A percentile compares a stretch with the other conserved stretches of the same genome.
Conservation (phyloP, 2,329 filamentous ascomycete species). For the Cephalotrichum gorgonifer region DNA sequence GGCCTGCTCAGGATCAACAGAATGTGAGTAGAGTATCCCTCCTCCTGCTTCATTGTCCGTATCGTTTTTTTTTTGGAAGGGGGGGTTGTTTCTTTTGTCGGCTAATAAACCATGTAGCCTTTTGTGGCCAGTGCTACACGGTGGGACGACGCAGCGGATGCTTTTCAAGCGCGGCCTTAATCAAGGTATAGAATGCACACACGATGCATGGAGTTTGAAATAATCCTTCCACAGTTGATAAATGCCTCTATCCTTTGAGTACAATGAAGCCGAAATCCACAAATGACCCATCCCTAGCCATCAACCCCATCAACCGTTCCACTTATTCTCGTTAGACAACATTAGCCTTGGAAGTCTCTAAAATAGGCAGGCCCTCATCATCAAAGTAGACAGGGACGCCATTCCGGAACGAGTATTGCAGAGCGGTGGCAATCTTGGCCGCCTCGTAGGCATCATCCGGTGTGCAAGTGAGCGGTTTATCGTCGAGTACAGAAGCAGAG, state of each 20-base stretch:
- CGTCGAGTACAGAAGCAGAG: conserved; percentile 10
- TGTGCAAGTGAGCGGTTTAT: conserved; percentile 11
- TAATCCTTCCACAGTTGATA: neutral
- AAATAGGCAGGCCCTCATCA: conserved; percentile 12
- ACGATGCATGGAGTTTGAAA: neutral
- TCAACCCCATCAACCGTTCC: neutral
- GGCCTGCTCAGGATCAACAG: neutral
- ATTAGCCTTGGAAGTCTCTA: conserved; percentile 8
- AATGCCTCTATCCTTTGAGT: neutral
- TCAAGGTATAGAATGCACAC: neutral
- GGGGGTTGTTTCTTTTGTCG: neutral
- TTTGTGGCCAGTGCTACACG: neutral
- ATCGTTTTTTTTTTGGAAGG: neutral
- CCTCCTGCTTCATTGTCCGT: neutral
- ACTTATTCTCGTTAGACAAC: neutral
- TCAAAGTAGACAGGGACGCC: conserved; percentile 16
- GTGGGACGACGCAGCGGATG: neutral
- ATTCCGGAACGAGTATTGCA: conserved; percentile 14
- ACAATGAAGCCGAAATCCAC: neutral
- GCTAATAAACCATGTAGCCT: neutral
- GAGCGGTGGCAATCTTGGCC: conserved; percentile 12
- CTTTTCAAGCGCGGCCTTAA: neutral
- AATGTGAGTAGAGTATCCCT: neutral
- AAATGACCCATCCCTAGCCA: neutral
- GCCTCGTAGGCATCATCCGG: conserved; percentile 14